These are phyloP conservation scores for Hypomontagnella submonticulosa DNA, from an alignment of 495 filamentous ascomycete genomes.

Conservation along the genomic window DNA sequence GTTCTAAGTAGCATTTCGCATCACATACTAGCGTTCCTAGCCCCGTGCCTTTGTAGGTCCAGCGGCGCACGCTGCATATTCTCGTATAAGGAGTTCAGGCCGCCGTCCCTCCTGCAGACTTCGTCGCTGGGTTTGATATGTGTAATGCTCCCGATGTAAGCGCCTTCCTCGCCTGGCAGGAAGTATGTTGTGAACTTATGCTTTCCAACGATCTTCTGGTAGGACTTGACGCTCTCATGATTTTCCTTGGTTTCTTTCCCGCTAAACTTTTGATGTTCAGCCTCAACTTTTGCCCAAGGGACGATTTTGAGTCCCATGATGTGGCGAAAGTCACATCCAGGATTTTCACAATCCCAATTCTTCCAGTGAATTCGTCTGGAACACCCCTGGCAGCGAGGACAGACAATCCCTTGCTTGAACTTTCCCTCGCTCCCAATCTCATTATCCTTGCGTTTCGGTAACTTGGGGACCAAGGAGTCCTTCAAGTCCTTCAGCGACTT, in stretches of 20 bases:
- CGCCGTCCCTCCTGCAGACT: conserved; percentile 61
- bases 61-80: conserved; percentile 69
- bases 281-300: conserved; percentile 16
- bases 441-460: background rate
- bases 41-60: conserved; percentile 66
- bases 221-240: background rate
- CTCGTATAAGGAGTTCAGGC: conserved; percentile 72
- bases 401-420: conserved; percentile 71
- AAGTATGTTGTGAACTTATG: conserved; percentile 49
- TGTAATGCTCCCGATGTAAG: conserved; percentile 66
- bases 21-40: conserved; percentile 47
- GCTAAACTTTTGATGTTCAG: conserved; percentile 8
- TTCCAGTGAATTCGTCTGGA: conserved; percentile 70
- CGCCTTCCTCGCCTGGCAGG: conserved; percentile 43
- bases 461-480: conserved; percentile 54
- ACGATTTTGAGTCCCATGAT: conserved; percentile 54
- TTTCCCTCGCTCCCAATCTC: conserved; percentile 51
- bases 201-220: conserved; percentile 29
- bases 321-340: conserved; percentile 60
- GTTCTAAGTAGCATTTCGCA: background rate
- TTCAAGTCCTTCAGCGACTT: conserved; percentile 42
- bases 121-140: conserved; percentile 67
- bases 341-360: conserved; percentile 70
- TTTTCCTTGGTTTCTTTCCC: background rate
- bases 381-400: conserved; percentile 74